Evolutionary conservation across 1,139 yeast species (phyloP), one percentile per base, ranked within the genome.

Genomic region (Yamadazyma taylorii): DNA sequence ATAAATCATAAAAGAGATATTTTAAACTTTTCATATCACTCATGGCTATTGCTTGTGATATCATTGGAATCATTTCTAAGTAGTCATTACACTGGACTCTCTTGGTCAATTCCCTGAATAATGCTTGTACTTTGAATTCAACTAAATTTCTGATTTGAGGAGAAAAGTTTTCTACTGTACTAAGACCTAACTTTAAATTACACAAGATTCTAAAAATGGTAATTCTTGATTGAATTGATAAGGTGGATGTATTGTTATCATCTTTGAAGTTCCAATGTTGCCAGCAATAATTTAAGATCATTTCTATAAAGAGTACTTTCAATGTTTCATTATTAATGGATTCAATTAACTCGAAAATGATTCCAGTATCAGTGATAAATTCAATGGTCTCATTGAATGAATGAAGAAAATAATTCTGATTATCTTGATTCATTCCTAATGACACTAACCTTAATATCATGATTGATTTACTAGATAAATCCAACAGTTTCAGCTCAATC

Each of bases 361-460:
- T 40, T 0, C 65, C 66, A 2, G 60, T 50, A 32, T 67, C 70
- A 16, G 69, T 50, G 17, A 69, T 32, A 17, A 55, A 54, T 33
- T 66, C 68, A 28, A 72, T 42, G 14, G 69, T 46, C n/a, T 59
- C 59, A 26, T 60, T 63, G 41, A 66, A 68, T 2, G 64, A 53
- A 29, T 51, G 48, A 11, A 68, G 47, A 35, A 58, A 71, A 17
- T 59, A 53, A 30, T 57, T 60, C 3, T 61, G 60, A 38, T 69
- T 69, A 16, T 53, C 54, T n/a, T 35, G 36, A 17, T 35, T 34
- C 8, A 36, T 36, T 2, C 54, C 54, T 31, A 55, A 37, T 5
- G 41, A 50, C 37, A 32, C 31, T 13, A 51, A 46, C 53, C 33
- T 45, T 8, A 53, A 33, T 5, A 50, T 19, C 33, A 41, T 40